A percentile compares a stretch with the other conserved stretches of the same genome.
phyloP scores from a whole-genome alignment of 768 basidiomycete genomes.

The Tulasnella sp. region DNA sequence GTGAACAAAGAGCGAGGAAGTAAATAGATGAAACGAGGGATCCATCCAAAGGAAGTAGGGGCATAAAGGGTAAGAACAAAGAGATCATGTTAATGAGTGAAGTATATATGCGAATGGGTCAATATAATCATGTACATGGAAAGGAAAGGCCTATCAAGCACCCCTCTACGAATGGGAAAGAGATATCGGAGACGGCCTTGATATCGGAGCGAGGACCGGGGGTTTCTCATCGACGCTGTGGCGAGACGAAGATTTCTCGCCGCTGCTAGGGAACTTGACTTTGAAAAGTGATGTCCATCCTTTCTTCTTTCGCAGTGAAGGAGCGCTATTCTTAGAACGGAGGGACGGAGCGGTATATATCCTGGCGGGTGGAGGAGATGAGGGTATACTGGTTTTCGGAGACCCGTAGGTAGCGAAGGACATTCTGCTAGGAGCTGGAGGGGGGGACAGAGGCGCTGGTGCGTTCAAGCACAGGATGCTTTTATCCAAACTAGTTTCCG shows the following conservation, averaged over 20 bases:
- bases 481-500: neutral
- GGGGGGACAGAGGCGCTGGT: neutral
- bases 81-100: neutral
- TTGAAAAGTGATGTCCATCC: slow-evolving; percentile 15
- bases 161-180: neutral
- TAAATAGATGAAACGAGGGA: neutral
- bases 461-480: slow-evolving; percentile 5
- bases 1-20: neutral
- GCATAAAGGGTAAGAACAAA: neutral
- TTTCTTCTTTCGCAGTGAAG: slow-evolving; percentile 11
- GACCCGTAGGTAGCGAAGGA: neutral
- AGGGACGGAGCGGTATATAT: slow-evolving; percentile 3
- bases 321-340: neutral
- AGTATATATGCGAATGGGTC: neutral
- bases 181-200: neutral
- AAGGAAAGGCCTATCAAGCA: neutral
- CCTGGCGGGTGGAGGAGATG: neutral
- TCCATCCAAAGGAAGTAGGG: neutral
- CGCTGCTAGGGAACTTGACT: slow-evolving; percentile 12
- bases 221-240: slow-evolving; percentile 1
- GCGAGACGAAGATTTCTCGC: neutral
- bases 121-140: neutral
- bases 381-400: neutral
- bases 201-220: slow-evolving; percentile 11
- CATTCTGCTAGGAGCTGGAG: neutral